Evolutionary conservation across 176 grass and related monocot species (phyloP).

Genomic region (Avena insularis): DNA sequence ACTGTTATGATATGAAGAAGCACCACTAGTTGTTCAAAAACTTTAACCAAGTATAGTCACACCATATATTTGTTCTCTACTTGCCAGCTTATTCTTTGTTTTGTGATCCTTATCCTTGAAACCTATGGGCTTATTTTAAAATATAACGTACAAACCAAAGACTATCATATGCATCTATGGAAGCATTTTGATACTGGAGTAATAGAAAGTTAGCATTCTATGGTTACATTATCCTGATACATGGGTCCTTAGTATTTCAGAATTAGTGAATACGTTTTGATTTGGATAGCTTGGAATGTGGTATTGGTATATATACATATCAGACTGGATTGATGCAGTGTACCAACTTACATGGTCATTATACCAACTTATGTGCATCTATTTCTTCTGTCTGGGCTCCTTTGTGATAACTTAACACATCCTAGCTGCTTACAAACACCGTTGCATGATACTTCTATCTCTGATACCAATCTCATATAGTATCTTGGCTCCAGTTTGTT

Average conservation of each 20-base stretch:
- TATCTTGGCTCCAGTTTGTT: constrained; percentile 2
- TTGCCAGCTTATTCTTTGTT: not conserved
- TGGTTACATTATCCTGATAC: not conserved
- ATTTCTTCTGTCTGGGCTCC: constrained; percentile 2
- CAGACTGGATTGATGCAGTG: not conserved
- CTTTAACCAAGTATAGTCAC: not conserved
- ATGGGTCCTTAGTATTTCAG: constrained; percentile 1
- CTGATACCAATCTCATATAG: not conserved
- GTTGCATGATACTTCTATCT: constrained; percentile 13
- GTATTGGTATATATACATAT: not conserved
- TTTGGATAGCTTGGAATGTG: constrained; percentile 28
- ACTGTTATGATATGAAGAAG: constrained; percentile 7
- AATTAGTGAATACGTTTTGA: not conserved
- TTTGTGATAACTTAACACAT: not conserved
- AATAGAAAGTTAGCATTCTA: not conserved
- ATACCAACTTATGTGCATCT: not conserved
- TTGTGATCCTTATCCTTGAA: constrained; percentile 7
- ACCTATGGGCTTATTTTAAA: not conserved
- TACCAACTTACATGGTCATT: not conserved
- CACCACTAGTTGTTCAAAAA: not conserved
- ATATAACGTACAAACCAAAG: not conserved
- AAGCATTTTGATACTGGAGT: constrained; percentile 41
- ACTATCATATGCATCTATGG: not conserved
- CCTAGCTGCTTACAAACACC: constrained; percentile 12
- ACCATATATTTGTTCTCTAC: not conserved